Conservation (phyloP, 495 filamentous ascomycete species). For the Aspergillus homomorphus region DNA sequence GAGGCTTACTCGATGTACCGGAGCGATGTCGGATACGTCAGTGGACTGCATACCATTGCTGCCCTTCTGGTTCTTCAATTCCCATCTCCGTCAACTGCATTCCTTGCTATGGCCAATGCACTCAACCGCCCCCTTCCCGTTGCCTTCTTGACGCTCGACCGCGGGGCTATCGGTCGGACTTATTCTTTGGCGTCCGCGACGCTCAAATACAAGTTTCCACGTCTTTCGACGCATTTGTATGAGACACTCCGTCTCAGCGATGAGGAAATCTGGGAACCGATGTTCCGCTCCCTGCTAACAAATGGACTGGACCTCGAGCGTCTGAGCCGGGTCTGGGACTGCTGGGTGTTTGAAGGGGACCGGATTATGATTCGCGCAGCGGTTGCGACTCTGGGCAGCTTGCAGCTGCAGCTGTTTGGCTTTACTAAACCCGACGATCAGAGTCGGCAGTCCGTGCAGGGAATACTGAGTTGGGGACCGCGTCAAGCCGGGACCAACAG, state of each 20-base stretch:
- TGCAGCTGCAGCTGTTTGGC: conserved; percentile 63
- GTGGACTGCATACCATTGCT: conserved; percentile 82
- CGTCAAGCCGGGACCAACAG: conserved; percentile 32
- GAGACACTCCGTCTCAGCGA: conserved; percentile 43
- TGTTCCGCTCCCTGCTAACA: conserved; percentile 58
- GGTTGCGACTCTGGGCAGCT: conserved; percentile 62
- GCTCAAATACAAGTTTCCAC: conserved; percentile 67
- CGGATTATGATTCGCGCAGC: conserved; percentile 72
- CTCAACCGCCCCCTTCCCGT: conserved; percentile 86
- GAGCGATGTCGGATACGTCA: conserved; percentile 86
- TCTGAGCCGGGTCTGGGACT: conserved; percentile 81
- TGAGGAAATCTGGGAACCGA: conserved; percentile 52
- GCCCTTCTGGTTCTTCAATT: conserved; percentile 85
- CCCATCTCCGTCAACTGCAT: conserved; percentile 65
- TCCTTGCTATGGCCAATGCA: conserved; percentile 79
- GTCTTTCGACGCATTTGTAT: conserved; percentile 65
- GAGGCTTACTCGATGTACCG: conserved; percentile 92
- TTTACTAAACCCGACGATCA: conserved; percentile 45
- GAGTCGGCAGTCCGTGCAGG: conserved; percentile 31
- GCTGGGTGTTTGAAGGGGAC: conserved; percentile 93
- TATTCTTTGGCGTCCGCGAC: conserved; percentile 70
- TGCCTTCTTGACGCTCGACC: conserved; percentile 79
- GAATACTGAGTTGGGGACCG: conserved; percentile 54
- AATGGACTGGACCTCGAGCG: conserved; percentile 66
- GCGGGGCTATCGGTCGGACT: conserved; percentile 64